Base-by-base conservation (phyloP, 805 yeast genomes). In the Cyberlindnera japonica region DNA sequence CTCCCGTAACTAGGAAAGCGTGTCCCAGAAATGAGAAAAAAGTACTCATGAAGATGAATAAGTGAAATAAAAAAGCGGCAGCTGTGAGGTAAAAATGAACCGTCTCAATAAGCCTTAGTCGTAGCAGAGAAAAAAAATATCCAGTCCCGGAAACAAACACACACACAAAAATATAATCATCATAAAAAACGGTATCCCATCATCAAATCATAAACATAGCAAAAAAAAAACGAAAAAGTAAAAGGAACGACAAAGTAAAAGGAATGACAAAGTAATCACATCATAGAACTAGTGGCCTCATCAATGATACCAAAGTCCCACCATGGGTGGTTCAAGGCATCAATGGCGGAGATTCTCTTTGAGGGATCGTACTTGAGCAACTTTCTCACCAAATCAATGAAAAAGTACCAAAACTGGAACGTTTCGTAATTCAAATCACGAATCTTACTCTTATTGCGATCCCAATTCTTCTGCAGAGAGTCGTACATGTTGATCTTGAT, bases 321-420 rank as follows among this genome's bases (percentile, higher is more conserved):
- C 85, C 96, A 93, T 35, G 86, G 88, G 61, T 87, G 95, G 44
- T 72, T 70, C 49, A 87, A 68, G 0, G 95, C 93, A 47, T 83
- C 82, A 43, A 72, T 74, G 5, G 91, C 95, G 2, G 86, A 76
- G 38, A 84, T 77, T 49, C 95, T 68, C 54, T 79, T 71, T 3
- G 69, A 58, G 1, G 95, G 95, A 55, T 86, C 87, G 52, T 81
- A 81, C 21, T 74, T 79, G 46, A 87, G 75, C 54, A 86, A 69
- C 50, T 72, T 73, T 44, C 72, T 74, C 47, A 85, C 65, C 50
- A 87, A 67, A 59, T 87, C 95, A 37, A 72, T 64, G 59, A 89
- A 89, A 62, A 74, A 75, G 68, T 76, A 83, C 96, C 97, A 90
- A 61, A 88, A 88, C 33, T 77, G 71, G 58, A 83, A 83, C 41